phyloP scores from a whole-genome alignment of 2,329 filamentous ascomycete genomes.

The Aspergillus fischeri region DNA sequence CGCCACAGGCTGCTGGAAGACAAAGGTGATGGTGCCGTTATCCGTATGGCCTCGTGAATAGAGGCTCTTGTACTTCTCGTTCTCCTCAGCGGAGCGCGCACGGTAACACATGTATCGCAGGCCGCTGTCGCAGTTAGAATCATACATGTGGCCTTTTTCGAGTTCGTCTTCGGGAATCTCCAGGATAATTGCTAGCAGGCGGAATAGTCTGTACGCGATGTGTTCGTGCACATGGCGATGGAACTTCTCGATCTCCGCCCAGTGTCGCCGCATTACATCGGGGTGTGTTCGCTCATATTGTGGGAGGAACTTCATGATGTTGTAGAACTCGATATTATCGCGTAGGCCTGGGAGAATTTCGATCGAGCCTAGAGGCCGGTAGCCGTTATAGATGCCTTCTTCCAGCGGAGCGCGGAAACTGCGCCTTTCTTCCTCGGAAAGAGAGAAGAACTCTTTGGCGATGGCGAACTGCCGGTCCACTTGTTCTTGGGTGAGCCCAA shows the following conservation, averaged over 20 bases:
- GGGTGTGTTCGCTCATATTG: constrained; percentile 45
- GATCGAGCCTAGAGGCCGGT: constrained; percentile 43
- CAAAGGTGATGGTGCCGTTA: constrained; percentile 52
- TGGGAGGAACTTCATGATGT: constrained; percentile 55
- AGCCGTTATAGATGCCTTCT: constrained; percentile 54
- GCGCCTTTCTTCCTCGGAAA: constrained; percentile 54
- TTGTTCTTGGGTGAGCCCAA: constrained; percentile 54
- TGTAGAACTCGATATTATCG: constrained; percentile 60
- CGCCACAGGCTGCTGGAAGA: constrained; percentile 56
- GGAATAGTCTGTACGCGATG: constrained; percentile 52
- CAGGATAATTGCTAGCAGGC: constrained; percentile 56
- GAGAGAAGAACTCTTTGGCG: constrained; percentile 52
- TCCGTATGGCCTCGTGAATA: constrained; percentile 53
- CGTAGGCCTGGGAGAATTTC: constrained; percentile 26
- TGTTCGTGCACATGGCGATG: constrained; percentile 49
- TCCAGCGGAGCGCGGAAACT: constrained; percentile 50
- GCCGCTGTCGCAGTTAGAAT: constrained; percentile 54
- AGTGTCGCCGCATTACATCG: constrained; percentile 46
- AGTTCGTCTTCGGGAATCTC: constrained; percentile 57
- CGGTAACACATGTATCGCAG: constrained; percentile 59
- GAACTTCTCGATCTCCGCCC: constrained; percentile 55
- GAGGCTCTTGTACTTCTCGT: constrained; percentile 40
- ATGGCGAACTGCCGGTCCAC: constrained; percentile 59
- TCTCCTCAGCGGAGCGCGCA: constrained; percentile 46
- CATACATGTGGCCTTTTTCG: constrained; percentile 53